Base-by-base conservation (phyloP, 148 eudicot genomes). In the Rhododendron griersonianum region DNA sequence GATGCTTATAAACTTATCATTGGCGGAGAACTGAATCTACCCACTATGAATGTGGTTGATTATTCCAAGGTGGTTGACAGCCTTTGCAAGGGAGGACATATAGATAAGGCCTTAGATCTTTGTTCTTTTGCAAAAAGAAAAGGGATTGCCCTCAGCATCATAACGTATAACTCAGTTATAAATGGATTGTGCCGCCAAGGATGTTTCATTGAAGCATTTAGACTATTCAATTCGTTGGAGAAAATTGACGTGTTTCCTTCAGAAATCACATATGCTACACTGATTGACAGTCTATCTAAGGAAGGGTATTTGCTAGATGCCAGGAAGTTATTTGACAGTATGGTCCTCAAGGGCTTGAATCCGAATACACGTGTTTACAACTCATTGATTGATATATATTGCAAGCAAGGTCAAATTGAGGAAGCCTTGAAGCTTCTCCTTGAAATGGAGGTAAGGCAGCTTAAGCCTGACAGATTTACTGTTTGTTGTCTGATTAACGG, bases 131-230 rank as follows among this genome's bases (percentile, higher is more conserved):
- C 92, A 10, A 89, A 91, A 85, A 91, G 91, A 74, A 92, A 84
- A 75, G 98, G 94, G 75, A 87, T 92, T 81, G 28, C 74, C n/a
- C 93, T 94, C 81, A 91, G 87, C 87, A 92, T 97, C 76, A 90
- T 95, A 51, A 88, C 93, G 3, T 97, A 95, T 87, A 94, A 97
- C 90, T 87, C 94, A 63, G 87, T 97, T 71, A 91, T 97, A 80
- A 92, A 94, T 85, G 98, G 95, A 51, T 88, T 97, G 82, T 95
- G 98, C 91, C 89, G 88, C 80, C 95, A 97, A 78, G 93, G 96
- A 59, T 97, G 98, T 86, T 91, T 97, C 80, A 89, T 97, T 83
- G 95, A 97, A 90, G 98, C 99, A 55, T 93, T 97, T 89, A 91
- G 99, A 91, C 81, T 97, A 44, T 94, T 95, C 88, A 95, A 97